phyloP scores from a whole-genome alignment of 306 rosid species.

The Acacia melanoxylon region DNA sequence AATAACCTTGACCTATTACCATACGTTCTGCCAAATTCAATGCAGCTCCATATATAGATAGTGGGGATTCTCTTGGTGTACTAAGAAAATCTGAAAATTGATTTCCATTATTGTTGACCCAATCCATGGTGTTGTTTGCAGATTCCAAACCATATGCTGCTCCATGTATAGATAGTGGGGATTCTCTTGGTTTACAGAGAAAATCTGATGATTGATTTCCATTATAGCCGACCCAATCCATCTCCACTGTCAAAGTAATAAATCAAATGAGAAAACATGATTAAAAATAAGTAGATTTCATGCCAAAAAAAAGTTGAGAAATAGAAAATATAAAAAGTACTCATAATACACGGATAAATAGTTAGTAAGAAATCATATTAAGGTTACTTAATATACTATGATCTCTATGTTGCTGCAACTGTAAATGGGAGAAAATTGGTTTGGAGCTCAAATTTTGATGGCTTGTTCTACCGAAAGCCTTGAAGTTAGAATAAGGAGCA shows the following conservation, averaged over 20 bases:
- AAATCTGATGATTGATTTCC: conserved; percentile 10
- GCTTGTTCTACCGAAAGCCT: conserved; percentile 14
- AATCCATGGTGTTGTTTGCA: too few relatives aligned
- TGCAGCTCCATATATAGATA: neutral
- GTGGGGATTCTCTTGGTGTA: neutral
- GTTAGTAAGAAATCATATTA: neutral
- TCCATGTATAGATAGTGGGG: too few relatives aligned
- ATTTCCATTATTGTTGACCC: too few relatives aligned
- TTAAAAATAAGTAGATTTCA: too few relatives aligned
- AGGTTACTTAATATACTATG: conserved; percentile 24
- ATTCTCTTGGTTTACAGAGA: too few relatives aligned
- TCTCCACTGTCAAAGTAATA: conserved; percentile 19
- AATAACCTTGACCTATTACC: neutral
- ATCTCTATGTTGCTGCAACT: conserved; percentile 27
- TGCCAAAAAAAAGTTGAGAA: too few relatives aligned
- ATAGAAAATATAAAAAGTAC: neutral
- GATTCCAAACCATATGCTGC: too few relatives aligned
- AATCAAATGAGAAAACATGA: neutral
- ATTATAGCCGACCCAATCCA: neutral
- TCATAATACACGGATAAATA: neutral
- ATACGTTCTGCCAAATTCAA: too few relatives aligned
- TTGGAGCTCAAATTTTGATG: conserved; percentile 26
- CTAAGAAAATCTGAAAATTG: neutral
- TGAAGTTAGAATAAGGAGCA: conserved; percentile 21
- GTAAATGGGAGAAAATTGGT: conserved; percentile 11